Evolutionary conservation across 306 rosid species (phyloP).

Genomic region (Cicer pinnatifidum): DNA sequence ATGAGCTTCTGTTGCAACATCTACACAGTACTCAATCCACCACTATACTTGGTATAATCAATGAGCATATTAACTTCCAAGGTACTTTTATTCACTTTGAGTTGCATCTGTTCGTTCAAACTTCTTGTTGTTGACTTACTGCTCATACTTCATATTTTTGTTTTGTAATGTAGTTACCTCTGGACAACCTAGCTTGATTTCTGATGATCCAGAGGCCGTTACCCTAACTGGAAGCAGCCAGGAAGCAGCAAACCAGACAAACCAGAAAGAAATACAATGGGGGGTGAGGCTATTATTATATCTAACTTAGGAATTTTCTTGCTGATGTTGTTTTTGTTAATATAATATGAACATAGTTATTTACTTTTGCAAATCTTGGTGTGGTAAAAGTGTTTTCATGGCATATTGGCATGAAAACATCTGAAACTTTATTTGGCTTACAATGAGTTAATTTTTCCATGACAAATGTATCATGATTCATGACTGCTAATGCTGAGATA

Average conservation of each 20-base stretch:
- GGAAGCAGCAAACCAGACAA: conserved; percentile 80
- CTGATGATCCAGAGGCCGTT: conserved; percentile 88
- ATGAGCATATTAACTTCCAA: conserved; percentile 90
- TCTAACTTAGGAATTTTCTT: conserved; percentile 15
- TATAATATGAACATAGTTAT: background rate
- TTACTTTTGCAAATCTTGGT: conserved; percentile 26
- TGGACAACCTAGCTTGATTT: conserved; percentile 82
- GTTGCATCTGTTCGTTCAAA: conserved; percentile 36
- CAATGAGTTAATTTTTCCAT: background rate
- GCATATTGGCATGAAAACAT: conserved; percentile 25
- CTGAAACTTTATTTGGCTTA: background rate
- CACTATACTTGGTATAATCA: conserved; percentile 86
- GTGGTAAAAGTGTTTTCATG: background rate
- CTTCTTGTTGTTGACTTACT: conserved; percentile 5
- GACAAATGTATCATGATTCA: background rate
- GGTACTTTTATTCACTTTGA: conserved; percentile 56
- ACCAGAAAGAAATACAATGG: conserved; percentile 92
- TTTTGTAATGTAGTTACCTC: conserved; percentile 65
- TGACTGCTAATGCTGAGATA: conserved; percentile 6
- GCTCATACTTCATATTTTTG: conserved; percentile 6
- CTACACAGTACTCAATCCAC: conserved; percentile 78
- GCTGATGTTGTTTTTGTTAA: conserved; percentile 25
- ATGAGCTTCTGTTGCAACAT: conserved; percentile 91
- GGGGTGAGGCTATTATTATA: conserved; percentile 70
- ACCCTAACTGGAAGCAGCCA: conserved; percentile 85